A percentile compares a stretch with the other conserved stretches of the same genome.
Conservation (phyloP, 2,329 filamentous ascomycete species). For the Scedosporium boydii region DNA sequence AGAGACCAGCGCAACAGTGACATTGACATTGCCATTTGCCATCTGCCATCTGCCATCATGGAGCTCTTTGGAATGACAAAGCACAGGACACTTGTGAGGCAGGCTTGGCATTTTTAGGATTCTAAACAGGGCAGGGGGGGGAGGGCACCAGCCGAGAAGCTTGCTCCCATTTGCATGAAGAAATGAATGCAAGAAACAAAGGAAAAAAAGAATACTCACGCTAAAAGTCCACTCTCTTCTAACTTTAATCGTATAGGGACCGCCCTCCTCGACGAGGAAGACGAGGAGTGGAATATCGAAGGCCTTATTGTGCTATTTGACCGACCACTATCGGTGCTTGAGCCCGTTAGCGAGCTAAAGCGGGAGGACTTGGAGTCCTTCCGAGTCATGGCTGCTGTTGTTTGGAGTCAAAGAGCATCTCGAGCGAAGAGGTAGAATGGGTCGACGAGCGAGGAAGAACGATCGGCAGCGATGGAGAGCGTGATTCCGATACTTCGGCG, state of each 20-base stretch:
- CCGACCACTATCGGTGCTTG: constrained; percentile 55
- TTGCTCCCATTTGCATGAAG: too few relatives aligned
- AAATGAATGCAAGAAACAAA: not conserved
- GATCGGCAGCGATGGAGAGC: too few relatives aligned
- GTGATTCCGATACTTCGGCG: too few relatives aligned
- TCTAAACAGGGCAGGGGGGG: too few relatives aligned
- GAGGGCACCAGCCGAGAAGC: too few relatives aligned
- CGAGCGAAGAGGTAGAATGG: not conserved
- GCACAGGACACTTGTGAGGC: not conserved
- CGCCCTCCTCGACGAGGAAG: constrained; percentile 11
- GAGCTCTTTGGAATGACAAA: not conserved
- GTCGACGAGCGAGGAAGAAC: not conserved
- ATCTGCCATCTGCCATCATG: not conserved
- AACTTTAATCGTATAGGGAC: constrained; percentile 20
- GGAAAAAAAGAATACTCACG: constrained; percentile 19
- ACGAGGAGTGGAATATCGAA: constrained; percentile 20
- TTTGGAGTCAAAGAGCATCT: not conserved
- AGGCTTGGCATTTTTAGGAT: not conserved
- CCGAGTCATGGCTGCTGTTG: constrained; percentile 49
- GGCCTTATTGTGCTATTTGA: constrained; percentile 57
- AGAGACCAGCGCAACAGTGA: not conserved
- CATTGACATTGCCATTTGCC: not conserved
- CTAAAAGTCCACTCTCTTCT: constrained; percentile 35
- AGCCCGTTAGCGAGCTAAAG: constrained; percentile 58
- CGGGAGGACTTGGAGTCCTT: constrained; percentile 50